phyloP scores from a whole-genome alignment of 805 yeast species.

The Starmerella gropengiesseri region DNA sequence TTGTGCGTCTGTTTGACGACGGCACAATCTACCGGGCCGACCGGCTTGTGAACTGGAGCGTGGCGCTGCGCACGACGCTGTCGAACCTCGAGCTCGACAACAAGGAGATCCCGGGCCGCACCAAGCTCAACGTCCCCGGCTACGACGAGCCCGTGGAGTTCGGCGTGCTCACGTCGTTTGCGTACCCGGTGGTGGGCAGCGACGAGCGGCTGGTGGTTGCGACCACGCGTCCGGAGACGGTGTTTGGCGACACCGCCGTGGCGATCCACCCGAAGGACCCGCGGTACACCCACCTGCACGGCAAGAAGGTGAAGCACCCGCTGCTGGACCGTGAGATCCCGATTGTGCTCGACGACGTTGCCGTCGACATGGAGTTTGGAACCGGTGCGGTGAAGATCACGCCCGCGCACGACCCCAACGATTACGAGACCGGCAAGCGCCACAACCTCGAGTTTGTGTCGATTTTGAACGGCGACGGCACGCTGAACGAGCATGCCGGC shows the following conservation, averaged over 20 bases:
- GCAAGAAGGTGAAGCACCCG: constrained; percentile 84
- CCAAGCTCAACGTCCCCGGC: constrained; percentile 74
- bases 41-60: constrained; percentile 94
- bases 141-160: constrained; percentile 85
- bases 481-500: constrained; percentile 84
- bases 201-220: constrained; percentile 87
- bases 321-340: constrained; percentile 78
- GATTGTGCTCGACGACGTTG: constrained; percentile 77
- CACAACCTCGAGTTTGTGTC: constrained; percentile 78
- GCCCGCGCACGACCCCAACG: constrained; percentile 97
- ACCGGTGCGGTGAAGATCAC: constrained; percentile 99
- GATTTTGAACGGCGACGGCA: constrained; percentile 86
- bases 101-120: constrained; percentile 75
- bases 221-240: constrained; percentile 97
- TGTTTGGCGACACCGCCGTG: constrained; percentile 95
- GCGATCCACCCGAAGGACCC: constrained; percentile 95
- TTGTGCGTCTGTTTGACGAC: constrained; percentile 83
- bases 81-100: constrained; percentile 95
- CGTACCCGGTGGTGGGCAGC: constrained; percentile 74
- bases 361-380: constrained; percentile 99
- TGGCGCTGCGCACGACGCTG: constrained; percentile 83
- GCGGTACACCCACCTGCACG: constrained; percentile 89
- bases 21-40: constrained; percentile 91
- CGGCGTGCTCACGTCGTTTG: constrained; percentile 93
- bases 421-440: constrained; percentile 93